Evolutionary conservation across 352 stramenopile genomes (phyloP), one percentile per base, ranked within the genome.

Genomic region (Phytophthora sp.): DNA sequence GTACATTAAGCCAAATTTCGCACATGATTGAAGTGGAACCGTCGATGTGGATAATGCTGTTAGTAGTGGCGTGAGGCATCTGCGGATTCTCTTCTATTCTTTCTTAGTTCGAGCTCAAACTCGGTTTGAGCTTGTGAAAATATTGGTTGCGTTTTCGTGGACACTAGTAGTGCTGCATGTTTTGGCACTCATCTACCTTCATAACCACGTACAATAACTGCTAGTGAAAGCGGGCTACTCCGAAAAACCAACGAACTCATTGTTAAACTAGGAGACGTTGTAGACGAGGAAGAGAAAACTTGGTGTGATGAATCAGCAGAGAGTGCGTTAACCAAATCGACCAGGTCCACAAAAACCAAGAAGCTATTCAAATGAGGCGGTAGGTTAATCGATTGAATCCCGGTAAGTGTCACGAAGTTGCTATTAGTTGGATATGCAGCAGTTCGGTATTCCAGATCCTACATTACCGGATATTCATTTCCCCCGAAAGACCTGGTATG

Each of bases 11-110:
- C 60, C 80, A 94, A 56, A 90, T 94, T 51, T 87, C 73, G 13
- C 75, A 94, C 56, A 84, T 94, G 73, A 89, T 94, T 32, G 82
- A 94, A 18, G 81, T 94, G 5, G 61, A 91, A 31, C 73, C 88
- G 15, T 83, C 77, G 5, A 89, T 79, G 64, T 94, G 78, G 81
- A 34, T 88, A 4, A 32, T 90, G 5, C 59, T 90, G 11, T 54
- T 90, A 0, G 45, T 57, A 15, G 63, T 87, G 12, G 76, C 74
- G 0, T 90, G 79, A 75, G 54, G 24, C 0, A 56, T 90, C 49
- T 72, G 75, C 34, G 62, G 60, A 0, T 38, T 62, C 3, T 34
- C 73, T 2, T 13, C 5, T 15, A 13, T 72, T 4, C 23, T n/a
- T n/a, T n/a, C n/a, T n/a, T n/a, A n/a, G n/a, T n/a, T n/a, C n/a